These are phyloP conservation scores for Salix udensis DNA, from an alignment of 345 rosid genomes.

Conservation along the genomic window DNA sequence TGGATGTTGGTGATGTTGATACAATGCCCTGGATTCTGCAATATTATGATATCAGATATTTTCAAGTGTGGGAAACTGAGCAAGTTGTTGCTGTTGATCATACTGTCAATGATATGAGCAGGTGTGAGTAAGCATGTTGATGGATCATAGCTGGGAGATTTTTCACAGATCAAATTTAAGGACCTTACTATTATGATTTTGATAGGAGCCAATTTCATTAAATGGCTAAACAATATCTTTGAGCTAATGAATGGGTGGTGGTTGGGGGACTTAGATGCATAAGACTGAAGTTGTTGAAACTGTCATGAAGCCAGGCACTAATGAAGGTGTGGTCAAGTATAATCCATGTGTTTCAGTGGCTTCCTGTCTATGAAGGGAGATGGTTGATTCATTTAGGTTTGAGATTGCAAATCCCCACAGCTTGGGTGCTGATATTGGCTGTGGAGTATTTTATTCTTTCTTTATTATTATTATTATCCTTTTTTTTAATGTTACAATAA, in stretches of 20 bases:
- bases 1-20: background rate
- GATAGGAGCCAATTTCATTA: background rate
- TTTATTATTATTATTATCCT: too few relatives aligned
- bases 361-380: background rate
- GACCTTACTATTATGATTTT: background rate
- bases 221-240: background rate
- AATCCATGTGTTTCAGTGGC: background rate
- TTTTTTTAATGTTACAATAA: background rate
- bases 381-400: background rate
- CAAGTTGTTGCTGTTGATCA: background rate
- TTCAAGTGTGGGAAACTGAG: background rate
- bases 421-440: background rate
- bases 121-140: background rate
- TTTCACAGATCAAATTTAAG: background rate
- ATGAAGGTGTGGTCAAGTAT: background rate
- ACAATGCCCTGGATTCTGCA: background rate
- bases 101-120: background rate
- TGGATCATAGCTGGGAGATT: slow-evolving; percentile 2
- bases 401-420: background rate
- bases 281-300: background rate
- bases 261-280: background rate
- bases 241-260: background rate
- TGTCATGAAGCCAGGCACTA: background rate
- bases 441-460: background rate
- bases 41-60: background rate